Evolutionary conservation across 2,329 filamentous ascomycete genomes (phyloP), one percentile per base, ranked within the genome.

Genomic region (Aspergillus pseudotamarii): DNA sequence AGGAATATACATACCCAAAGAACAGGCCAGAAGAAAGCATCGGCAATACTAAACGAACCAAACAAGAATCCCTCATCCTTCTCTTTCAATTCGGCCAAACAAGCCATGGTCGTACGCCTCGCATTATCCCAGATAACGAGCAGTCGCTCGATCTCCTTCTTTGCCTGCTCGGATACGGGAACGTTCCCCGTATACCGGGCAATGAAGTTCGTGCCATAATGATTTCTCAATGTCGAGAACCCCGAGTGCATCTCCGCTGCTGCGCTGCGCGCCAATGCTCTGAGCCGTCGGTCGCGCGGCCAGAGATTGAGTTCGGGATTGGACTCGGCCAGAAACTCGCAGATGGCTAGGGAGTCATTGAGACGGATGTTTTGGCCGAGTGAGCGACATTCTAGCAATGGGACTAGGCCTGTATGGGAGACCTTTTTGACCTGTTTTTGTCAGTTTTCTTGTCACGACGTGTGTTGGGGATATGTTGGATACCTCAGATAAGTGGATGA

Each of bases 11-110:
- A 60, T 64, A 78, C 76, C 76, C 75, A 78, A 61, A 79, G 69
- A 45, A 78, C 68, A 2, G 75, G 76, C 77, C 76, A 78, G 59
- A 74, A 79, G 55, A 78, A 77, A 0, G 76, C 70, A 73, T 79
- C 77, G 6, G 72, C 76, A 63, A 78, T 78, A 50, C 75, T 73
- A 64, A 79, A 79, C 23, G 63, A 64, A 1, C 77, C 76, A 68
- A 74, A 79, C 66, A 78, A 64, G 62, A 77, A 78, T 1, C 72
- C 72, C n/a, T 77, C 71, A 61, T 78, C 73, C 6, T 41, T 63
- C 32, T 73, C 68, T 0, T 70, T 70, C 12, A 76, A 54, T 16
- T 61, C 60, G 19, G 56, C 66, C 43, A 76, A 62, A 5, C 71
- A 64, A 38, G 67, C 64, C 41, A 63, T 69, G 1, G 74, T 73